Base-by-base conservation (phyloP, 805 yeast species). In the Wickerhamiella parazyma region DNA sequence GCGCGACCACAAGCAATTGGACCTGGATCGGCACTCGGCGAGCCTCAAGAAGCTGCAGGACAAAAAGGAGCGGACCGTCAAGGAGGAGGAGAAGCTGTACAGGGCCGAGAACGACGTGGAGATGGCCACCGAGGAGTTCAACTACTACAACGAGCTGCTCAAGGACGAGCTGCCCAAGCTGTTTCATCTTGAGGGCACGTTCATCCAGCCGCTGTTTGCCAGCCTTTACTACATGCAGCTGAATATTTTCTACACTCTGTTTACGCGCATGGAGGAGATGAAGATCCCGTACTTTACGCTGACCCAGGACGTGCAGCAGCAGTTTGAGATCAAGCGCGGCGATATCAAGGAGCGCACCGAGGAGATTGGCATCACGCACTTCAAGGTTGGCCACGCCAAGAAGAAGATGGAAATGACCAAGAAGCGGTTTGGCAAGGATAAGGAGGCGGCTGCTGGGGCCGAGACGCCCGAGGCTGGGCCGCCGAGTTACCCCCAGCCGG, bases 211-310 rank as follows among this genome's bases (percentile, higher is more conserved):
- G 16, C 69, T 91, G 55, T 91, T 91, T 65, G 91, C 89, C 55
- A 80, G 93, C 44, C 79, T 91, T 63, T 91, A 91, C 66, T 91
- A 77, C 70, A 91, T 91, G 97, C 98, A 91, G 68, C 73, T 91
- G 68, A 91, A 91, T 67, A 85, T 91, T 46, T 91, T 87, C 63
- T 91, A 91, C 71, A 86, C 95, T 1, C 69, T 91, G 49, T 87
- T 83, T 68, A 80, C 73, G 58, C 75, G 82, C 55, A 83, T 89
- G 84, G 95, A 89, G 65, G 94, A 84, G 59, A 78, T 89, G 82
- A 86, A 91, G 66, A 91, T 91, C 52, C 95, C 96, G 12, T 91
- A 91, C 65, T 91, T 91, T 63, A 94, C 91, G 60, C 69, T 91
- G 58, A 69, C 75, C 41, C 71, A 82, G 36, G 97, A 86, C 59